Evolutionary conservation across 345 rosid species (phyloP).

Genomic region (Trapa bicornis): DNA sequence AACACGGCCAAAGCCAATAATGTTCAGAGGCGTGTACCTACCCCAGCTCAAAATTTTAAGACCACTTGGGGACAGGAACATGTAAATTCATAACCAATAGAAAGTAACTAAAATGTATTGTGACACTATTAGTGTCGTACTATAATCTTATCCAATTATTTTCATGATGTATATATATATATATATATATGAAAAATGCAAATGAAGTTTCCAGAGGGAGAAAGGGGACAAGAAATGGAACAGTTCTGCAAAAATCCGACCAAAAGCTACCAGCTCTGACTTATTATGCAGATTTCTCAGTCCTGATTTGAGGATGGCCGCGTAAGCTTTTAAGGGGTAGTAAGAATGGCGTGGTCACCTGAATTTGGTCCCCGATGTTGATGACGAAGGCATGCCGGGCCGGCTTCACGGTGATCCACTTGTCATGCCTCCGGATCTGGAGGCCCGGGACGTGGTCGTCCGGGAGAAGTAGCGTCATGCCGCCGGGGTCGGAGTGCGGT

Average conservation of each 20-base stretch:
- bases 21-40: neutral
- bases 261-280: neutral
- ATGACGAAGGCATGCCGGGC: conserved; percentile 71
- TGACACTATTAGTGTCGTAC: no score
- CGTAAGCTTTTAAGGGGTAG: no score
- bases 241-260: no score
- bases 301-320: neutral
- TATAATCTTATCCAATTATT: conserved; percentile 1
- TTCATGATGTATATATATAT: neutral
- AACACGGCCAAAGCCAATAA: neutral
- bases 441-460: conserved; percentile 67
- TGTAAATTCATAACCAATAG: no score
- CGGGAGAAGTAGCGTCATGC: conserved; percentile 72
- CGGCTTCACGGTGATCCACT: conserved; percentile 88
- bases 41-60: no score
- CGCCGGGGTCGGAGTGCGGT: conserved; percentile 89
- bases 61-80: no score
- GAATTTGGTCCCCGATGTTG: conserved; percentile 90
- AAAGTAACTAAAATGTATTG: no score
- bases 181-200: no score
- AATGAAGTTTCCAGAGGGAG: no score
- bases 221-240: no score
- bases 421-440: conserved; percentile 47
- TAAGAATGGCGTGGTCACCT: conserved; percentile 24
- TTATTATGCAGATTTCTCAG: neutral